Evolutionary conservation across 805 yeast species (phyloP), one percentile per base, ranked within the genome.

Genomic region (Hanseniaspora lindneri): DNA sequence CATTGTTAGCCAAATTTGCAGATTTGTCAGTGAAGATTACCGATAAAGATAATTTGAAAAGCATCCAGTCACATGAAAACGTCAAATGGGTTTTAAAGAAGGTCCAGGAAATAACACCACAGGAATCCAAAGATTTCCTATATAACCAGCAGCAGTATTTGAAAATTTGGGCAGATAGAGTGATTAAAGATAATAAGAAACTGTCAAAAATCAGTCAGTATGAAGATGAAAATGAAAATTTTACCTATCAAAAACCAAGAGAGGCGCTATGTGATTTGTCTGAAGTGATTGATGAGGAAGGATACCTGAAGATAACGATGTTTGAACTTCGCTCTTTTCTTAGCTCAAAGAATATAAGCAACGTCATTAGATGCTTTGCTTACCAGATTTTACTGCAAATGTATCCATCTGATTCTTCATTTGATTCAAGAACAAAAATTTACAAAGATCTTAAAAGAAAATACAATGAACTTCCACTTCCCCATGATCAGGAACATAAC

Each of bases 321-420:
- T 68, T 73, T 52, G 97, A 92, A 59, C 19, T 46, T 3, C 41
- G 49, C 23, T 29, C 43, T 16, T 19, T 46, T 11, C 16, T 33
- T 8, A 46, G 34, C 28, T 46, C 34, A 23, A 20, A 46, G 0
- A 64, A 88, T 4, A 72, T 74, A 1, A 65, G 70, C 5, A 60
- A 63, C 3, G 58, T 53, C 21, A 72, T 80, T 1, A 69, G 96
- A 53, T 67, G 67, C 8, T 80, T 80, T 48, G 95, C 84, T 0
- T 92, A 98, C 97, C 70, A 80, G 17, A 89, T 87, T 59, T 61
- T 92, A 44, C 68, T 92, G 13, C 87, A 77, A 0, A 85, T 89
- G 2, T 86, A 71, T 60, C 89, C 95, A 0, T 92, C 97, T 96
- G 87, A 81, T 54, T 76, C 94, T 2, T 77, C 86, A 4, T 56